phyloP scores from a whole-genome alignment of 2,329 filamentous ascomycete species.

The Xylaria sp. region DNA sequence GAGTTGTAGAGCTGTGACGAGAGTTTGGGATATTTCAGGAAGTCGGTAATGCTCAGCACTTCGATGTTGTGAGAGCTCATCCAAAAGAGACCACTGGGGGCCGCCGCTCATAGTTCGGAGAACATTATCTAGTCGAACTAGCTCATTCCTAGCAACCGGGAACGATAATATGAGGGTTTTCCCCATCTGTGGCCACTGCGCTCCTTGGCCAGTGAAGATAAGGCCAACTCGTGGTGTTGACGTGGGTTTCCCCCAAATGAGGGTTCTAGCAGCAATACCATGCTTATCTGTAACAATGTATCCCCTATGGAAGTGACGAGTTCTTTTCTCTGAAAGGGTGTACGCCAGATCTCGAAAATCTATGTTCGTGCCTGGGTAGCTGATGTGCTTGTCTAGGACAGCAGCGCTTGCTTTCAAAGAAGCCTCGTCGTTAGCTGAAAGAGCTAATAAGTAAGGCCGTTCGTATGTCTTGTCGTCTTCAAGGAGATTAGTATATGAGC shows the following conservation, averaged over 20 bases:
- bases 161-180: constrained; percentile 15
- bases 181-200: constrained; percentile 35
- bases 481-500: too few relatives aligned
- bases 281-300: constrained; percentile 29
- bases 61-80: too few relatives aligned
- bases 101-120: too few relatives aligned
- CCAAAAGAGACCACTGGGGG: too few relatives aligned
- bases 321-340: constrained; percentile 6
- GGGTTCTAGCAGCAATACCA: too few relatives aligned
- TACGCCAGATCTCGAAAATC: neutral
- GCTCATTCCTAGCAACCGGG: neutral
- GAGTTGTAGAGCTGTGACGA: too few relatives aligned
- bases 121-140: constrained; percentile 26
- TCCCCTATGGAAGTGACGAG: constrained; percentile 26
- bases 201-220: constrained; percentile 35
- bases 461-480: too few relatives aligned
- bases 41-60: too few relatives aligned
- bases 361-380: neutral
- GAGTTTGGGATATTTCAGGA: too few relatives aligned
- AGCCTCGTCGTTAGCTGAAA: neutral
- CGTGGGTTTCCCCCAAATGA: too few relatives aligned
- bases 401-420: neutral
- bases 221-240: constrained; percentile 18
- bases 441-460: too few relatives aligned
- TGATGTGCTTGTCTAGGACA: neutral